A percentile compares a stretch with the other conserved stretches of the same genome.
phyloP scores from a whole-genome alignment of 495 filamentous ascomycete genomes.

The Aspergillus asperescens region DNA sequence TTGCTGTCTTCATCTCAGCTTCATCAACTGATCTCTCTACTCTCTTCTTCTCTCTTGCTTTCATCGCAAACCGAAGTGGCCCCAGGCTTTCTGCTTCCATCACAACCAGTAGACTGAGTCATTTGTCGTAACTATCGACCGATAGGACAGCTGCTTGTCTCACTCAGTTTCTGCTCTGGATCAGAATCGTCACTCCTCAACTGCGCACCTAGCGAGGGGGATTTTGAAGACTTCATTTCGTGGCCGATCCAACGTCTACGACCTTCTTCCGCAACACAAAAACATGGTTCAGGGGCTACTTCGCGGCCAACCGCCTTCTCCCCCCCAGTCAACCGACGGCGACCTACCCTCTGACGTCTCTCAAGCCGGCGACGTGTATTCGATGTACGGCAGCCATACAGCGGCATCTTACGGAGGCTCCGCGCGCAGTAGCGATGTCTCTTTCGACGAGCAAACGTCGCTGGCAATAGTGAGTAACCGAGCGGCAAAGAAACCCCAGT shows the following conservation, averaged over 20 bases:
- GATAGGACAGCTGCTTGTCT: slow-evolving; percentile 7
- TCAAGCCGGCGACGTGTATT: slow-evolving; percentile 11
- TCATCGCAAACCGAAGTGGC: not conserved
- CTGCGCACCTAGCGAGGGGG: not conserved
- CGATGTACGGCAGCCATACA: slow-evolving; percentile 14
- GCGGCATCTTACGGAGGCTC: not conserved
- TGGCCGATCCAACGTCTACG: not conserved
- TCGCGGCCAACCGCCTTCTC: slow-evolving; percentile 19
- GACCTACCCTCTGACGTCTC: slow-evolving; percentile 15
- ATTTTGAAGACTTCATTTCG: not conserved
- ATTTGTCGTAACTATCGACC: slow-evolving; percentile 6
- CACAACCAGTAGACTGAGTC: not conserved
- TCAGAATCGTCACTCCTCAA: not conserved
- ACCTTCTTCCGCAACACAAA: not conserved
- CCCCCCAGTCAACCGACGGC: slow-evolving; percentile 25
- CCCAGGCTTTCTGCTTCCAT: not conserved
- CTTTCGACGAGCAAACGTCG: slow-evolving; percentile 7
- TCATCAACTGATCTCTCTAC: not conserved
- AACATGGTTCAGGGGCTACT: not conserved
- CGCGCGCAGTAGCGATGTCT: not conserved
- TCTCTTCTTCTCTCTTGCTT: not conserved
- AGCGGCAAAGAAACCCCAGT: not conserved
- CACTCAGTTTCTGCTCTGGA: slow-evolving; percentile 6
- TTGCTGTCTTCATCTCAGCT: not conserved
- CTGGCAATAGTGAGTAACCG: slow-evolving; percentile 12